phyloP scores from a whole-genome alignment of 108 stramenopile genomes.

The Epithemia pelagica region DNA sequence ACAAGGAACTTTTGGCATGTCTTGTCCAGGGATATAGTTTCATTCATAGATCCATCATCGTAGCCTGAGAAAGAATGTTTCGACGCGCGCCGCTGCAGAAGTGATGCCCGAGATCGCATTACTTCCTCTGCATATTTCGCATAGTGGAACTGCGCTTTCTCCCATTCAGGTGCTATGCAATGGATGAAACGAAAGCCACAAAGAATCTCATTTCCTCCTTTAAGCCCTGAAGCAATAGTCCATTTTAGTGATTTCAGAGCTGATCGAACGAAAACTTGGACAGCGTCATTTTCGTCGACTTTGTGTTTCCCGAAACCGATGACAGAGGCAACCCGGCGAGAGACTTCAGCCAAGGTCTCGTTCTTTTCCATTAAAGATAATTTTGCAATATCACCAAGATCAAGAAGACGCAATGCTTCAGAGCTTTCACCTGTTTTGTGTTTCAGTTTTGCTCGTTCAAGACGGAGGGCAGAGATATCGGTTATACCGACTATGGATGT shows the following conservation, averaged over 20 bases:
- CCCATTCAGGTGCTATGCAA: conserved; percentile 66
- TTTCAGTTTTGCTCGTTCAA: conserved; percentile 80
- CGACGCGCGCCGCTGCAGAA: conserved; percentile 18
- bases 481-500: conserved; percentile 10
- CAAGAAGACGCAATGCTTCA: conserved; percentile 61
- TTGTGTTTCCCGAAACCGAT: conserved; percentile 15
- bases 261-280: conserved; percentile 33
- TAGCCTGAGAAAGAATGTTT: conserved; percentile 23
- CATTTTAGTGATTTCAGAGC: conserved; percentile 71
- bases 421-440: conserved; percentile 46
- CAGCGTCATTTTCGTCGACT: conserved; percentile 1
- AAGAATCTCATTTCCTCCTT: conserved; percentile 59
- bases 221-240: conserved; percentile 67
- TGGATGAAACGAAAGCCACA: conserved; percentile 54
- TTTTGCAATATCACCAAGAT: conserved; percentile 27
- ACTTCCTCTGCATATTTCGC: conserved; percentile 72
- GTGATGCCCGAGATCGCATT: conserved; percentile 41
- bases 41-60: conserved; percentile 35
- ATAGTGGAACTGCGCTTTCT: conserved; percentile 78
- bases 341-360: not conserved
- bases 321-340: conserved; percentile 24
- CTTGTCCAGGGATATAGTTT: conserved; percentile 35
- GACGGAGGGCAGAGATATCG: conserved; percentile 20
- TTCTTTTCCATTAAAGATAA: not conserved
- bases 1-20: conserved; percentile 63